These are phyloP conservation scores for Chamaecrista fasciculata DNA, from an alignment of 306 rosid genomes.

Conservation along the genomic window DNA sequence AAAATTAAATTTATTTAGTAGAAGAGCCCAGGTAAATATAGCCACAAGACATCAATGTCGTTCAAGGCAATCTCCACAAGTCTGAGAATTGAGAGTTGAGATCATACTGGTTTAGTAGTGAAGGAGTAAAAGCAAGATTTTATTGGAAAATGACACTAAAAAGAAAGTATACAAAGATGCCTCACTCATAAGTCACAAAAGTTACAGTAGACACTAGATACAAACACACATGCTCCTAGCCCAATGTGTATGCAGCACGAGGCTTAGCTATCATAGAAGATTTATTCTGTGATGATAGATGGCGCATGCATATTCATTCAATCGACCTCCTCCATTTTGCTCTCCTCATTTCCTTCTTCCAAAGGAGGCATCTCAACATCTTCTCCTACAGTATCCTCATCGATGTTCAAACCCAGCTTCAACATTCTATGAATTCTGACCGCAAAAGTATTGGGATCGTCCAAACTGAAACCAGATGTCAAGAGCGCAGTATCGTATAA, in stretches of 20 bases:
- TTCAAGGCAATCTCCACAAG: too few species aligned
- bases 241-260: too few species aligned
- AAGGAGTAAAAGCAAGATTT: neutral
- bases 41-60: too few species aligned
- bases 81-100: too few species aligned
- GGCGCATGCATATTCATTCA: neutral
- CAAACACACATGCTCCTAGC: too few species aligned
- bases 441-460: slow-evolving; percentile 54
- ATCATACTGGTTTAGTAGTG: too few species aligned
- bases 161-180: neutral
- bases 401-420: slow-evolving; percentile 58
- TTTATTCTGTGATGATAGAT: neutral
- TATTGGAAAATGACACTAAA: neutral
- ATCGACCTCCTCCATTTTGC: slow-evolving; percentile 67
- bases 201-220: neutral
- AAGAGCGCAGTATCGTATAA: slow-evolving; percentile 50
- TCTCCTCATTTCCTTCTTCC: slow-evolving; percentile 54
- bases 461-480: slow-evolving; percentile 63
- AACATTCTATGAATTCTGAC: slow-evolving; percentile 58
- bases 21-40: too few species aligned
- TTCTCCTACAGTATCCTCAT: slow-evolving; percentile 32
- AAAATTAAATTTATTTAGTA: too few species aligned
- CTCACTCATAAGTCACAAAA: neutral
- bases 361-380: slow-evolving; percentile 56
- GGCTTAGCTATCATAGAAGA: neutral